Base-by-base conservation (phyloP, 2,329 filamentous ascomycete genomes). In the Cladosporium sphaerospermum region DNA sequence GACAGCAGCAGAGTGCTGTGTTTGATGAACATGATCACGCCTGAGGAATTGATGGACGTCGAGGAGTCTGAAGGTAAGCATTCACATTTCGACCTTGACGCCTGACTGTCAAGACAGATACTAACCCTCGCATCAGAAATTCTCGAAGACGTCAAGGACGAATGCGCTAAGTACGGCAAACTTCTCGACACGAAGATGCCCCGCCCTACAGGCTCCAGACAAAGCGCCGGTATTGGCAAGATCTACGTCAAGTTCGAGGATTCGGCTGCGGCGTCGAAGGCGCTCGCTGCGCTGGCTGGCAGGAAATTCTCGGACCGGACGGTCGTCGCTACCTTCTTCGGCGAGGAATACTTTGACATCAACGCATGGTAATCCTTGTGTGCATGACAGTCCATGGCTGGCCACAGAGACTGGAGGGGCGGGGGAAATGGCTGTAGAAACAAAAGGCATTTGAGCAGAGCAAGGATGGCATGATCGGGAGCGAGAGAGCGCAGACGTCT, bases 281-380 rank as follows among this genome's bases (percentile, higher is more conserved):
- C 93, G 7, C 77, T 99, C 53, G 84, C 86, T 64, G 85, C 89
- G n/a, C 77, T 99, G 62, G 93, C 95, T 31, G 93, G 93, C 44
- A 82, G 95, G 59, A 96, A 97, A 69, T 99, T 99, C 69, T 88
- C 91, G 0, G 89, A 97, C 73, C 83, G 95, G 62, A 99, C 93
- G 3, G 95, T 99, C 28, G 90, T 99, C 10, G 90, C 89, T 2
- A 97, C 93, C 3, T 96, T 93, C 73, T 99, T 96, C 70, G 88
- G 90, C 18, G 95, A 97, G 84, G 92, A 97, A 73, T 96, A 95
- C 68, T 97, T 96, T 63, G 92, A 97, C 65, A 87, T 95, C 54
- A 82, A 82, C 64, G 89, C 89, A 45, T 96, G 90, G 89, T 95
- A 83, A 59, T 16, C 23, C 23, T 28, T 28, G 23, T 7, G 23